Base-by-base conservation (phyloP, 2,329 filamentous ascomycete species). In the Zymoseptoria pseudotritici region DNA sequence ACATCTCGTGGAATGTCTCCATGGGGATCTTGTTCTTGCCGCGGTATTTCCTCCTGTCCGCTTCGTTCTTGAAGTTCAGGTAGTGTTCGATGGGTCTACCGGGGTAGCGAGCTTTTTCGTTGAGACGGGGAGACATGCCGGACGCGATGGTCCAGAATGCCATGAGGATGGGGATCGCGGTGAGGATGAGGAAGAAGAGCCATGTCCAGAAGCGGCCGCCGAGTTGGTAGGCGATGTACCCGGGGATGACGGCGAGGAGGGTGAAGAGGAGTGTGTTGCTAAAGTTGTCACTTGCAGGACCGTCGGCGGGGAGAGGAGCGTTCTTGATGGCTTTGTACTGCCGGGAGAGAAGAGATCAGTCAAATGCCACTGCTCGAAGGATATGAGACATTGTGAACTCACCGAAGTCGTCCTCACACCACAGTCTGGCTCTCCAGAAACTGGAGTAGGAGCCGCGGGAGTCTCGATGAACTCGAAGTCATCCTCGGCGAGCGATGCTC, bases 1-100 rank as follows among this genome's bases (percentile, higher is more conserved):
- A 97, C 88, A 93, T 96, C 78, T 97, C 92, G 74, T 95, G 87
- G 82, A 97, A 97, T 22, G 91, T 95, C 80, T 96, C 88, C 81
- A 95, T 88, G 58, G 91, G 87, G 62, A 94, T 91, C 79, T 89
- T 92, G 78, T 83, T 89, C 75, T 82, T 83, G 75, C 90, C 90
- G 67, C 83, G 82, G 79, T 91, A 94, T 77, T 86, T 90, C 70
- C 78, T 73, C 62, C 76, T 77, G 70, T 85, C 82, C 64, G 79
- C 79, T 55, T 80, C 75, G 62, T 79, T 80, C 70, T 91, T 89
- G 82, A 94, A 94, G 62, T 84, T 87, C 67, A 94, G 85, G 79
- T 97, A 97, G 79, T 92, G 84, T 78, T 97, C 92, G 66, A 97
- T 85, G 57, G 90, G 90, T 63, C 88, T 89, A 68, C 91, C 92